Evolutionary conservation across 352 stramenopile genomes (phyloP).

Genomic region (Pythium insidiosum): DNA sequence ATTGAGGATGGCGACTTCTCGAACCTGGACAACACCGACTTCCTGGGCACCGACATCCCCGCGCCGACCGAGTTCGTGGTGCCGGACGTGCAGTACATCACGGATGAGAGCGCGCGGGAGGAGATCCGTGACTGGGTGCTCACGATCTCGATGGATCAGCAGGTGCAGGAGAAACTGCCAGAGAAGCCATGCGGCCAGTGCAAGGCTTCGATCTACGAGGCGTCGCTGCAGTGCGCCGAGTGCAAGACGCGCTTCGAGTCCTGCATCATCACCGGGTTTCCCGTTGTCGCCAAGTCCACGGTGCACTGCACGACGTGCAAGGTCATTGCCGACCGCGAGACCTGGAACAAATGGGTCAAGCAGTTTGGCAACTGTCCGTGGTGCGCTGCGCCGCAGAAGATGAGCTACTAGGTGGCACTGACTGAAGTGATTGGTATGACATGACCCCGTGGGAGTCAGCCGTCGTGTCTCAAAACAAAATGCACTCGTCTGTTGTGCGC

Average conservation of each 20-base stretch:
- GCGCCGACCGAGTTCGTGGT: conserved; percentile 67
- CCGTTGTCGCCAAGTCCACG: conserved; percentile 78
- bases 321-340: conserved; percentile 77
- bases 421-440: too few relatives aligned
- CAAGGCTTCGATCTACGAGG: conserved; percentile 87
- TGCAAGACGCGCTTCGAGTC: conserved; percentile 71
- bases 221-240: conserved; percentile 58
- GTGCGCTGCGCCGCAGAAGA: conserved; percentile 77
- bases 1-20: conserved; percentile 87
- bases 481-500: too few relatives aligned
- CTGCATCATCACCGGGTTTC: conserved; percentile 90
- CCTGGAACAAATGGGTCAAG: conserved; percentile 88
- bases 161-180: conserved; percentile 88
- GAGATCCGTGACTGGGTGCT: conserved; percentile 95
- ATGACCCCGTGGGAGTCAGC: too few relatives aligned
- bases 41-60: conserved; percentile 89
- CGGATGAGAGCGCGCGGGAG: conserved; percentile 80
- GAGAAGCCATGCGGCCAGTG: conserved; percentile 64
- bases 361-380: conserved; percentile 78
- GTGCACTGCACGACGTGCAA: conserved; percentile 87
- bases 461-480: too few relatives aligned
- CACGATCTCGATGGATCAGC: conserved; percentile 92
- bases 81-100: conserved; percentile 69
- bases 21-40: conserved; percentile 92
- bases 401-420: conserved; percentile 50